Evolutionary conservation across 129 eudicot genomes (phyloP).

Genomic region (Solidago caesia): DNA sequence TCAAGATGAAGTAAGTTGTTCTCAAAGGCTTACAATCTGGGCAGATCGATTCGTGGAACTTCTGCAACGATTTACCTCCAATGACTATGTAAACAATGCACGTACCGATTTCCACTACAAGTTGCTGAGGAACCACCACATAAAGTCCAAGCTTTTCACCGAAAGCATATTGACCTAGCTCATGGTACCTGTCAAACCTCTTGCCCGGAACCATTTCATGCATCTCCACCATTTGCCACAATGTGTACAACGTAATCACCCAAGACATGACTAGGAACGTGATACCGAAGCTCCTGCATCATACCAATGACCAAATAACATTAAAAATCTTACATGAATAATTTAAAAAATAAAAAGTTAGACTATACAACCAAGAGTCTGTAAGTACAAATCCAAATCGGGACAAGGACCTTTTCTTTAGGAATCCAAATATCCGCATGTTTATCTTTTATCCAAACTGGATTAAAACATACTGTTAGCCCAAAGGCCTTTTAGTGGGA

Average conservation of each 20-base stretch:
- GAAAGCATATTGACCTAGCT: conserved; percentile 64
- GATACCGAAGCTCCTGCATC: conserved; percentile 55
- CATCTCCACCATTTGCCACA: conserved; percentile 86
- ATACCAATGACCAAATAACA: neutral
- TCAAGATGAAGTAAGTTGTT: conserved; percentile 55
- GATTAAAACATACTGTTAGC: too few species aligned
- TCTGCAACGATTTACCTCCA: conserved; percentile 60
- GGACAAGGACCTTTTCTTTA: too few species aligned
- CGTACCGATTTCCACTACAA: conserved; percentile 47
- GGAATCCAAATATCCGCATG: too few species aligned
- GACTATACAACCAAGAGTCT: too few species aligned
- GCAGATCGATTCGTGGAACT: conserved; percentile 41
- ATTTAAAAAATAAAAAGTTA: too few species aligned
- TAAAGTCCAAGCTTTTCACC: conserved; percentile 66
- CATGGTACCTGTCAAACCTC: conserved; percentile 70
- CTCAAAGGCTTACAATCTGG: conserved; percentile 43
- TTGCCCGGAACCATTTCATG: conserved; percentile 65
- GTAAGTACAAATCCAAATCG: too few species aligned
- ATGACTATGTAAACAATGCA: conserved; percentile 70
- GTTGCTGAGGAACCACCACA: conserved; percentile 62
- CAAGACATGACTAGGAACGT: conserved; percentile 47
- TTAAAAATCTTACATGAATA: neutral
- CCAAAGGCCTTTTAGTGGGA: too few species aligned
- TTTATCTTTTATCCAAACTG: too few species aligned
- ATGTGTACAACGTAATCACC: conserved; percentile 56